These are phyloP conservation scores for Metschnikowia arizonensis DNA, from an alignment of 805 yeast genomes.

Conservation along the genomic window DNA sequence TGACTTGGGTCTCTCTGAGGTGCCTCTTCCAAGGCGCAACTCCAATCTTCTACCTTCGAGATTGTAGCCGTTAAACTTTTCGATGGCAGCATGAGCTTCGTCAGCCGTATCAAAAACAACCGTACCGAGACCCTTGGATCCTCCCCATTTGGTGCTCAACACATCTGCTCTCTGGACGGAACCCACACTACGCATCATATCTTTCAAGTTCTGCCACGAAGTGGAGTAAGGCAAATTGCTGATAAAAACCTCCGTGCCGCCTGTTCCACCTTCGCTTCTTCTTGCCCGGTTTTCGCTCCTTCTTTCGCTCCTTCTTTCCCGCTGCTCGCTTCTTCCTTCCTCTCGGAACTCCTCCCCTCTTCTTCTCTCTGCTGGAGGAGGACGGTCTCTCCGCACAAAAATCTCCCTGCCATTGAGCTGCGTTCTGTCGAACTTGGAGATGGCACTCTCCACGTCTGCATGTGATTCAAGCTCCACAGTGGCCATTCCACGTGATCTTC, in stretches of 20 bases:
- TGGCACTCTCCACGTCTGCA: constrained; percentile 69
- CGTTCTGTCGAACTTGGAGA: constrained; percentile 61
- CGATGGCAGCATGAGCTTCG: constrained; percentile 70
- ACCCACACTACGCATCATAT: constrained; percentile 75
- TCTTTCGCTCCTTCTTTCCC: constrained; percentile 9
- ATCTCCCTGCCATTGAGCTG: constrained; percentile 69
- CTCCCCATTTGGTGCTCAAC: constrained; percentile 58
- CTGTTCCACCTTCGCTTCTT: constrained; percentile 21
- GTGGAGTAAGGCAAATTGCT: constrained; percentile 80
- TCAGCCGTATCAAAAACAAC: constrained; percentile 64
- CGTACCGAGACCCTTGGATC: constrained; percentile 83
- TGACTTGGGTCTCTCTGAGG: constrained; percentile 13
- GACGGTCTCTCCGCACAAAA: constrained; percentile 87
- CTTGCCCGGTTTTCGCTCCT: constrained; percentile 4
- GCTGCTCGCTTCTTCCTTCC: constrained; percentile 17
- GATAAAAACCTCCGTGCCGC: constrained; percentile 62
- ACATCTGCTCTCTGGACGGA: constrained; percentile 80
- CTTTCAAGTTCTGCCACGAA: constrained; percentile 82
- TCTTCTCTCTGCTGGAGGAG: constrained; percentile 56
- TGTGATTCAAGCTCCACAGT: constrained; percentile 75
- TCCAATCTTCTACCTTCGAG: constrained; percentile 75
- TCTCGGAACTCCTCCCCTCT: constrained; percentile 20
- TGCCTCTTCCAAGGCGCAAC: constrained; percentile 62
- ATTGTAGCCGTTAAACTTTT: constrained; percentile 61
- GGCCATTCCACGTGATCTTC: constrained; percentile 85